Conservation (phyloP, 2,329 filamentous ascomycete genomes). For the Penicillium vulpinum region DNA sequence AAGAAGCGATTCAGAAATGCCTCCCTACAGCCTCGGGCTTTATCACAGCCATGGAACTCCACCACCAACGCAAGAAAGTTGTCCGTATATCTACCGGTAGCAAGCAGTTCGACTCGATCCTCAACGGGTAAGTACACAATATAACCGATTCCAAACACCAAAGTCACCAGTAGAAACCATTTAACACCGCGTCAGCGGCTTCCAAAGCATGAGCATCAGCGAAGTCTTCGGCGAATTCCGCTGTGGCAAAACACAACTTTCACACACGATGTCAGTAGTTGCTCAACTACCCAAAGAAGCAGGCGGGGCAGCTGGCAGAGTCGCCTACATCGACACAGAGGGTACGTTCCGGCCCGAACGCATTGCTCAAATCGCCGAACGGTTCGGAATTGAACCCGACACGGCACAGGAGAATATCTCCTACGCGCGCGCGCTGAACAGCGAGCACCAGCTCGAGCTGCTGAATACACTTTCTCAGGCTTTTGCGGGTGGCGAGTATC, state of each 20-base stretch:
- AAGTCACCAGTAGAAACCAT: not conserved
- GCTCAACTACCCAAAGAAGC: slow-evolving; percentile 58
- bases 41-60: slow-evolving; percentile 65
- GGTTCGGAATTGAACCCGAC: slow-evolving; percentile 62
- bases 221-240: slow-evolving; percentile 50
- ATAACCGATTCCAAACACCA: not conserved
- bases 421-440: slow-evolving; percentile 65
- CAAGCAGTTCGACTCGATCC: slow-evolving; percentile 65
- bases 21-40: slow-evolving; percentile 61
- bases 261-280: slow-evolving; percentile 67
- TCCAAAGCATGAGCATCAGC: slow-evolving; percentile 69
- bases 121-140: slow-evolving; percentile 56
- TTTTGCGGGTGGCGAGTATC: slow-evolving; percentile 64
- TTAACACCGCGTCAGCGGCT: slow-evolving; percentile 51
- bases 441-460: slow-evolving; percentile 65
- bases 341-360: slow-evolving; percentile 68
- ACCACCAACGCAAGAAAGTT: slow-evolving; percentile 62
- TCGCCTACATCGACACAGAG: slow-evolving; percentile 68
- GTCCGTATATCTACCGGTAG: slow-evolving; percentile 69
- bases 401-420: slow-evolving; percentile 66
- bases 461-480: slow-evolving; percentile 61
- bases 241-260: slow-evolving; percentile 69
- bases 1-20: slow-evolving; percentile 65
- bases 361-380: slow-evolving; percentile 66
- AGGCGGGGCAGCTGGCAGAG: slow-evolving; percentile 68